These are phyloP conservation scores for Penicillium verrucosum DNA, from an alignment of 2,329 filamentous ascomycete genomes.

Conservation along the genomic window DNA sequence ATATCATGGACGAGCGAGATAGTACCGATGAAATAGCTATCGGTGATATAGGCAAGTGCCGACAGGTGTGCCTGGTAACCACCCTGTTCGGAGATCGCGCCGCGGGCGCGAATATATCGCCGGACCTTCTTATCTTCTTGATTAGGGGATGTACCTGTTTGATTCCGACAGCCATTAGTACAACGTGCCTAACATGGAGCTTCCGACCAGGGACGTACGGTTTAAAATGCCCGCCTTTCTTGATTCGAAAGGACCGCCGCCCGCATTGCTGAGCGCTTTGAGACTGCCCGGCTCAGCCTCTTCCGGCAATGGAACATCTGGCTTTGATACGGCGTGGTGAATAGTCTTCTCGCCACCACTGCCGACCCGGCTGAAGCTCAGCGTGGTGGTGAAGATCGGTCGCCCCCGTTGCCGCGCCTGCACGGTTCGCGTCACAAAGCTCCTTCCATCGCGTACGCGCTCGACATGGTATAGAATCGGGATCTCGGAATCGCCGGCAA, in stretches of 20 bases:
- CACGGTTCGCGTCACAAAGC: constrained; percentile 90
- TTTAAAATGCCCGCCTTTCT: constrained; percentile 57
- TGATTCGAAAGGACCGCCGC: constrained; percentile 56
- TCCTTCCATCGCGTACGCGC: constrained; percentile 82
- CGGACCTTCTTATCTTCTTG: constrained; percentile 66
- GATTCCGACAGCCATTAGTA: constrained; percentile 1
- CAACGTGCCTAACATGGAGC: no score
- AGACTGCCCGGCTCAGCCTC: constrained; percentile 26
- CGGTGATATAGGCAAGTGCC: constrained; percentile 88
- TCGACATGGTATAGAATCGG: constrained; percentile 95
- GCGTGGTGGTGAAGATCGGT: constrained; percentile 92
- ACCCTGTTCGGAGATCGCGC: constrained; percentile 68
- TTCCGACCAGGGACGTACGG: constrained; percentile 31
- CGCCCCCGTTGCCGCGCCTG: constrained; percentile 84
- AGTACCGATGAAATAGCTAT: constrained; percentile 91
- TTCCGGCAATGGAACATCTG: constrained; percentile 49
- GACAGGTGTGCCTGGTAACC: constrained; percentile 78
- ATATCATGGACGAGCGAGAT: constrained; percentile 76
- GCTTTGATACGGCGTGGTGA: constrained; percentile 63
- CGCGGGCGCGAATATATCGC: constrained; percentile 52
- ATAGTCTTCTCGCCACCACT: constrained; percentile 53
- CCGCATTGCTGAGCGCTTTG: constrained; percentile 29
- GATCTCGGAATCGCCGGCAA: constrained; percentile 78
- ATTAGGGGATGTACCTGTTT: constrained; percentile 44
- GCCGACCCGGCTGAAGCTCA: constrained; percentile 74